Evolutionary conservation across 805 yeast genomes (phyloP).

Genomic region (Candida morakotiae): DNA sequence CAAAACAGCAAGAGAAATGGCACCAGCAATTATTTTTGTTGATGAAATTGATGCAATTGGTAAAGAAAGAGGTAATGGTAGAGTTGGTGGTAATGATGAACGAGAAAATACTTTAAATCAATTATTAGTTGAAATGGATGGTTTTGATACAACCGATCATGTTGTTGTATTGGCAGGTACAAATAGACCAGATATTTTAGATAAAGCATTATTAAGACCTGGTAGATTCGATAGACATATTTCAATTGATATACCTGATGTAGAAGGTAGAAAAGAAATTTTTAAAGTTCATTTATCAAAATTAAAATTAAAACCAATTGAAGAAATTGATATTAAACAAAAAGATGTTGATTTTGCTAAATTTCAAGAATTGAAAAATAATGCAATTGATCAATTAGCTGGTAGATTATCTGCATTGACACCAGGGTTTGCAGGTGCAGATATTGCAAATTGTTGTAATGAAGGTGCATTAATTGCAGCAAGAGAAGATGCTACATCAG

Average conservation of each 20-base stretch:
- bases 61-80: constrained; percentile 70
- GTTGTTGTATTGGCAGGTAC: constrained; percentile 95
- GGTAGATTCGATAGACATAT: constrained; percentile 94
- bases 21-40: constrained; percentile 86
- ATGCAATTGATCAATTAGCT: constrained; percentile 55
- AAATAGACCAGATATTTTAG: constrained; percentile 86
- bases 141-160: constrained; percentile 82
- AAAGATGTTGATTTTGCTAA: constrained; percentile 37
- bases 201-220: constrained; percentile 86
- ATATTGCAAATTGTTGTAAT: constrained; percentile 90
- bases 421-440: constrained; percentile 96
- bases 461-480: constrained; percentile 95
- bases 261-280: constrained; percentile 85
- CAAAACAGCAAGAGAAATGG: constrained; percentile 82
- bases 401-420: constrained; percentile 89
- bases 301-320: constrained; percentile 44
- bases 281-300: constrained; percentile 74
- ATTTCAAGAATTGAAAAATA: constrained; percentile 35
- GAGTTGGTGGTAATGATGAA: constrained; percentile 84
- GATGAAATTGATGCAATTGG: constrained; percentile 98
- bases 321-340: constrained; percentile 31
- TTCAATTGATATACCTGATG: constrained; percentile 79
- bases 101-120: constrained; percentile 92
- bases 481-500: constrained; percentile 59
- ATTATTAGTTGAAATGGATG: constrained; percentile 93